Conservation (phyloP, 2,329 filamentous ascomycete species). For the Lachnellula cervina region DNA sequence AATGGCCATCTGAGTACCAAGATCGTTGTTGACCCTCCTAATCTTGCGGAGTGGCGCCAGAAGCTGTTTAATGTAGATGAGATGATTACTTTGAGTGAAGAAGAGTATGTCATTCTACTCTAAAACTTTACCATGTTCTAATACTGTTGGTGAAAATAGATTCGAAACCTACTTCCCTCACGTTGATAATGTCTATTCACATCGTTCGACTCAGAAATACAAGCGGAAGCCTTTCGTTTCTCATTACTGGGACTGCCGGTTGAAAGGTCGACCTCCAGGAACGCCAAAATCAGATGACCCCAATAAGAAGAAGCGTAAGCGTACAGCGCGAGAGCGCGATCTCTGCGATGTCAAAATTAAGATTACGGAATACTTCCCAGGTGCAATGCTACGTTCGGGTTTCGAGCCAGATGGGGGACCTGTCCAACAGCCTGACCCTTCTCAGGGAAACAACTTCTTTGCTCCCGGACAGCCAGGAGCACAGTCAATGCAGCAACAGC, state of each 20-base stretch:
- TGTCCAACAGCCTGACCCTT: conserved; percentile 17
- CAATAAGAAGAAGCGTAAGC: conserved; percentile 76
- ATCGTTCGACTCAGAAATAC: conserved; percentile 74
- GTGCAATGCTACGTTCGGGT: conserved; percentile 34
- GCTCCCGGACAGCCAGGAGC: conserved; percentile 23
- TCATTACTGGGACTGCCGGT: conserved; percentile 79
- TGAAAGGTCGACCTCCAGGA: conserved; percentile 73
- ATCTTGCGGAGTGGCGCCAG: conserved; percentile 64
- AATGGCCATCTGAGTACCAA: conserved; percentile 51
- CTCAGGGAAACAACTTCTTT: conserved; percentile 29
- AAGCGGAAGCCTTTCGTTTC: conserved; percentile 79
- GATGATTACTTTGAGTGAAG: conserved; percentile 65
- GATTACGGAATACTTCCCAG: conserved; percentile 72
- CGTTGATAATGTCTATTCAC: conserved; percentile 80
- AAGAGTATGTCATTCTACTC: conserved; percentile 52
- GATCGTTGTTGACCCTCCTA: conserved; percentile 60
- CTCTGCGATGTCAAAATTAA: conserved; percentile 87
- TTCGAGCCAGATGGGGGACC: conserved; percentile 29
- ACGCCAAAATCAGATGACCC: conserved; percentile 77
- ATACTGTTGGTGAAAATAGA: conserved; percentile 36
- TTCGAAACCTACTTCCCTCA: conserved; percentile 80
- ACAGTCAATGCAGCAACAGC: conserved; percentile 21
- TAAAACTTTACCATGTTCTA: conserved; percentile 6
- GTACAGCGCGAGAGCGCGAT: conserved; percentile 67
- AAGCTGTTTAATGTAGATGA: conserved; percentile 72